Evolutionary conservation across 805 yeast species (phyloP).

Genomic region (Metahyphopichia silvanorum): DNA sequence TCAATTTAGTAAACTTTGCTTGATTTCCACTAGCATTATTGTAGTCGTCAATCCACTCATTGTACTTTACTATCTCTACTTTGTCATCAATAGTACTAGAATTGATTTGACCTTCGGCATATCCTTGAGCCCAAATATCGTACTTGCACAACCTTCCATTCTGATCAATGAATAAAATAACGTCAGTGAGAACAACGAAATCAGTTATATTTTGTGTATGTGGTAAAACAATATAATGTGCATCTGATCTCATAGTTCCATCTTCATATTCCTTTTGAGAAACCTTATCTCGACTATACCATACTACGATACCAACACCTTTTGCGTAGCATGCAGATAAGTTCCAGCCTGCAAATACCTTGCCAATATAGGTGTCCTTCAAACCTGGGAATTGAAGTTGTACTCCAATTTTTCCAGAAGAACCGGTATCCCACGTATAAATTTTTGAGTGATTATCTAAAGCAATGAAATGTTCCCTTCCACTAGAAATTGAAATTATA

Average conservation of each 20-base stretch:
- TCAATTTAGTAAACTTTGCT: conserved; percentile 45
- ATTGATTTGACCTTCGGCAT: conserved; percentile 8
- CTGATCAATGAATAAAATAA: conserved; percentile 46
- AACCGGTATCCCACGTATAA: conserved; percentile 62
- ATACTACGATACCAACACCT: conserved; percentile 53
- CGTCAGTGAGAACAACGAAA: conserved; percentile 52
- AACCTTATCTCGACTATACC: conserved; percentile 40
- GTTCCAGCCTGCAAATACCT: conserved; percentile 68
- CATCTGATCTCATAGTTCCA: conserved; percentile 19
- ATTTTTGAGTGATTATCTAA: conserved; percentile 47
- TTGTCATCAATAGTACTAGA: conserved; percentile 4
- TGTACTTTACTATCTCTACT: conserved; percentile 23
- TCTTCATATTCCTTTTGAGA: conserved; percentile 15
- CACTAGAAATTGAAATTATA: conserved; percentile 54
- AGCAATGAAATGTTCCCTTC: conserved; percentile 63
- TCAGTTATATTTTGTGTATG: conserved; percentile 46
- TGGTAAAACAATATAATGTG: conserved; percentile 41
- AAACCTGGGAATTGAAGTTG: conserved; percentile 35
- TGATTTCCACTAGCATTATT: conserved; percentile 10
- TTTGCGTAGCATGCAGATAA: conserved; percentile 48
- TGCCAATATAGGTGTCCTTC: conserved; percentile 22
- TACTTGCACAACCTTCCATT: conserved; percentile 40
- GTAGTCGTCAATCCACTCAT: conserved; percentile 23
- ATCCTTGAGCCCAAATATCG: conserved; percentile 20
- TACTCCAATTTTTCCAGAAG: conserved; percentile 34